A percentile compares a stretch with the other conserved stretches of the same genome.
phyloP scores from a whole-genome alignment of 768 basidiomycete genomes.

The Mycena belliarum region DNA sequence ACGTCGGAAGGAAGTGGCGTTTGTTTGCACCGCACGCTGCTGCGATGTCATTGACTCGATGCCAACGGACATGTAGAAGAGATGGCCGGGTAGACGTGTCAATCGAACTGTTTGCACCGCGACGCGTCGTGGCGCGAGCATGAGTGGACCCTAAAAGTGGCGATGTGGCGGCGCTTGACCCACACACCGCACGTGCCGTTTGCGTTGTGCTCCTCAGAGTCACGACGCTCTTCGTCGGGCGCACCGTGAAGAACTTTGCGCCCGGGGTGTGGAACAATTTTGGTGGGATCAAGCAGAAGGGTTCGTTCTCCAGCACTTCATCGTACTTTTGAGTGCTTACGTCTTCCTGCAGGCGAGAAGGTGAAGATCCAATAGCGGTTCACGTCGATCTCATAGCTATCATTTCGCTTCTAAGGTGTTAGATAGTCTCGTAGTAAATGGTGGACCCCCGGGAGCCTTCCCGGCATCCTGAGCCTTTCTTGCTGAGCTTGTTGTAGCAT shows the following conservation, averaged over 20 bases:
- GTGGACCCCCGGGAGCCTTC: too few species aligned
- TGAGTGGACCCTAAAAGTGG: conserved; percentile 17
- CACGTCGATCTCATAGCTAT: neutral
- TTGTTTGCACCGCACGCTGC: too few species aligned
- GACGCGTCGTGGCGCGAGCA: conserved; percentile 38
- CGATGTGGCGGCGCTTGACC: conserved; percentile 52
- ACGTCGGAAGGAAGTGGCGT: too few species aligned
- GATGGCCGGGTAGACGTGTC: too few species aligned
- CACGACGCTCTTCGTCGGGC: conserved; percentile 57
- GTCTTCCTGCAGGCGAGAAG: conserved; percentile 13
- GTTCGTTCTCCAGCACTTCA: neutral
- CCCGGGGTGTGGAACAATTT: conserved; percentile 6
- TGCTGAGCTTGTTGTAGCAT: too few species aligned
- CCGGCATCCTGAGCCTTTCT: too few species aligned
- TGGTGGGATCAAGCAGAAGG: conserved; percentile 2
- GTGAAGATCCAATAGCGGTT: neutral
- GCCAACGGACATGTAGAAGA: too few species aligned
- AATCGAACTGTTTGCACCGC: too few species aligned
- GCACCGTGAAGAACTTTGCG: conserved; percentile 68
- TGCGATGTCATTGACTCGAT: too few species aligned
- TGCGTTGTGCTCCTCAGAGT: conserved; percentile 72
- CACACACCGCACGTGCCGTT: conserved; percentile 66
- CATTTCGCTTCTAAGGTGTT: neutral
- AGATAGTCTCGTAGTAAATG: too few species aligned
- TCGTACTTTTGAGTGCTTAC: neutral